Evolutionary conservation across 345 rosid species (phyloP).

Genomic region (Gossypium anomalum): DNA sequence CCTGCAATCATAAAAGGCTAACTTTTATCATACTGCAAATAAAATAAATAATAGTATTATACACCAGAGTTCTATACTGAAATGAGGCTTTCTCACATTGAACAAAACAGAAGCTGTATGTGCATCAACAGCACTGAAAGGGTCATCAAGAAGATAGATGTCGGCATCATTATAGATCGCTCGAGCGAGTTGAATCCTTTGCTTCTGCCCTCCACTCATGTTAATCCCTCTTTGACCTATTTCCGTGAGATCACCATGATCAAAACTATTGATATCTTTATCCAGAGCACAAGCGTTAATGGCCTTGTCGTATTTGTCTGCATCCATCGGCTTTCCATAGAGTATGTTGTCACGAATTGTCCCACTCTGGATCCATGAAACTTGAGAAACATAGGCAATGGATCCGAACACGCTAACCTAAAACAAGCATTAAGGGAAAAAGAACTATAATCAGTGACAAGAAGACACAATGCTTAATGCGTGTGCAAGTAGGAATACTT

Average conservation of each 20-base stretch:
- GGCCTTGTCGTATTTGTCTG: slow-evolving; percentile 45
- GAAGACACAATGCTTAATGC: neutral
- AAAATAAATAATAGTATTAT: neutral
- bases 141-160: slow-evolving; percentile 76
- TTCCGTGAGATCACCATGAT: slow-evolving; percentile 74
- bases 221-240: slow-evolving; percentile 84
- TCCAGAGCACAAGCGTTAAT: slow-evolving; percentile 63
- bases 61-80: neutral
- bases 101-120: slow-evolving; percentile 68
- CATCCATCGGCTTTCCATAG: slow-evolving; percentile 58
- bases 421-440: slow-evolving; percentile 4
- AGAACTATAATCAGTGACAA: slow-evolving; percentile 7
- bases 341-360: slow-evolving; percentile 66
- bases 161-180: slow-evolving; percentile 74
- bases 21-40: neutral
- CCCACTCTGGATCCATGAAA: slow-evolving; percentile 86
- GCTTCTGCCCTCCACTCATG: slow-evolving; percentile 94
- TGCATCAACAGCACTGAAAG: slow-evolving; percentile 83
- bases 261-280: slow-evolving; percentile 56
- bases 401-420: slow-evolving; percentile 56
- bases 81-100: slow-evolving; percentile 41
- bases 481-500: neutral
- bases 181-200: slow-evolving; percentile 76
- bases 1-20: slow-evolving; percentile 39
- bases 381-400: slow-evolving; percentile 73